These are phyloP conservation scores for Emergomyces pasteurianus DNA, from an alignment of 2,329 filamentous ascomycete species.

Conservation along the genomic window DNA sequence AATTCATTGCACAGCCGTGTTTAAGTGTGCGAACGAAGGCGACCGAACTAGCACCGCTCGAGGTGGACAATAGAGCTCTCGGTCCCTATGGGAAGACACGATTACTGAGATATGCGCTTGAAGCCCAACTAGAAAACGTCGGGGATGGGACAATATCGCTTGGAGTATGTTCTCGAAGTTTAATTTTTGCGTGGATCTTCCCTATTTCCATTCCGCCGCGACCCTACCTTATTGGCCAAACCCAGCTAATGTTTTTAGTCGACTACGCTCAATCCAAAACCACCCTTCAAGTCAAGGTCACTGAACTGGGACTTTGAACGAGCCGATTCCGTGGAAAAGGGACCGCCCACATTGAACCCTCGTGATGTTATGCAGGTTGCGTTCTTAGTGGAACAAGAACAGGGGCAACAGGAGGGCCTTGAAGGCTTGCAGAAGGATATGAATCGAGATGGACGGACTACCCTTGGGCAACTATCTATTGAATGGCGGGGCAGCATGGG, in stretches of 20 bases:
- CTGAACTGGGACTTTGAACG: slow-evolving; percentile 43
- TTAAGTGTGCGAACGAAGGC: slow-evolving; percentile 86
- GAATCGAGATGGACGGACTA: slow-evolving; percentile 40
- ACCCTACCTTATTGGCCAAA: background rate
- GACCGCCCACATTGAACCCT: slow-evolving; percentile 43
- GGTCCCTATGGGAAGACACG: slow-evolving; percentile 33
- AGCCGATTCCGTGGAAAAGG: slow-evolving; percentile 18
- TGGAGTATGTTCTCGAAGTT: slow-evolving; percentile 38
- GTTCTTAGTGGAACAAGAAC: slow-evolving; percentile 48
- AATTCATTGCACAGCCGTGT: slow-evolving; percentile 85
- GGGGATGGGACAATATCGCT: slow-evolving; percentile 72
- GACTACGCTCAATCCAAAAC: slow-evolving; percentile 38
- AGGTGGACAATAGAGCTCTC: slow-evolving; percentile 33
- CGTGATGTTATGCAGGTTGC: slow-evolving; percentile 54
- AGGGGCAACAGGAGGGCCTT: slow-evolving; percentile 32
- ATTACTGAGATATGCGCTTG: slow-evolving; percentile 56
- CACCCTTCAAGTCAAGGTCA: slow-evolving; percentile 42
- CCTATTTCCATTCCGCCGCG: background rate
- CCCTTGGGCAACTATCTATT: slow-evolving; percentile 72
- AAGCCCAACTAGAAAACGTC: slow-evolving; percentile 92
- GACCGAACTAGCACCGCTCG: slow-evolving; percentile 45
- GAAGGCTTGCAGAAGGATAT: slow-evolving; percentile 43
- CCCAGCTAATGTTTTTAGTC: slow-evolving; percentile 20
- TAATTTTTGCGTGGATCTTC: background rate
- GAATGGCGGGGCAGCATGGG: slow-evolving; percentile 88